These are phyloP conservation scores for Globisporangium parvum DNA, from an alignment of 352 stramenopile genomes.

Conservation along the genomic window DNA sequence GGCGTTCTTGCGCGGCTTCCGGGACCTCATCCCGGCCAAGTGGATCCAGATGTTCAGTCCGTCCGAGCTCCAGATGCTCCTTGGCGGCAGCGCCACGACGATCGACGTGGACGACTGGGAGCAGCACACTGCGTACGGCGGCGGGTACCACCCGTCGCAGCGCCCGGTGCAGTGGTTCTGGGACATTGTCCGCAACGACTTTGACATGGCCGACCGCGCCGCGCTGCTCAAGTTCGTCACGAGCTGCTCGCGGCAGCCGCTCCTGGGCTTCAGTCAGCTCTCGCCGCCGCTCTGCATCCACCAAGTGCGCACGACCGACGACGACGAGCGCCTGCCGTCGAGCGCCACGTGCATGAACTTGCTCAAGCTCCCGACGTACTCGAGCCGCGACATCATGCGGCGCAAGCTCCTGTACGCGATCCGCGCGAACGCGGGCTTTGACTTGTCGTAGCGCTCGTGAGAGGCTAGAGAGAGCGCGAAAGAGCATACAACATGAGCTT, in stretches of 20 bases:
- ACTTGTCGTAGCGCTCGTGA: conserved; percentile 91
- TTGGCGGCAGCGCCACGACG: conserved; percentile 81
- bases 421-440: conserved; percentile 94
- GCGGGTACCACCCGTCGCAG: conserved; percentile 91
- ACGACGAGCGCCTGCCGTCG: conserved; percentile 68
- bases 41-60: conserved; percentile 85
- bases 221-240: conserved; percentile 96
- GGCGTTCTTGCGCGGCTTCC: conserved; percentile 68
- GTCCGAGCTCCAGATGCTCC: conserved; percentile 93
- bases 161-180: conserved; percentile 70
- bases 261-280: conserved; percentile 92
- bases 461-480: too few species aligned
- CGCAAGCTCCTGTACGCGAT: conserved; percentile 96
- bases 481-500: too few species aligned
- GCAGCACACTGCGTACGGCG: conserved; percentile 89
- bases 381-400: conserved; percentile 90
- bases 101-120: conserved; percentile 96
- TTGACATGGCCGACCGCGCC: conserved; percentile 81
- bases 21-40: conserved; percentile 61
- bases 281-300: conserved; percentile 94
- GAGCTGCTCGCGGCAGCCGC: conserved; percentile 86
- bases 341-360: conserved; percentile 97
- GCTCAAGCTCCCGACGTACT: conserved; percentile 97
- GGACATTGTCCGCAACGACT: conserved; percentile 63
- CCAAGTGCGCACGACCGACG: conserved; percentile 66